Base-by-base conservation (phyloP, 2,329 filamentous ascomycete genomes). In the Nemania sp. region DNA sequence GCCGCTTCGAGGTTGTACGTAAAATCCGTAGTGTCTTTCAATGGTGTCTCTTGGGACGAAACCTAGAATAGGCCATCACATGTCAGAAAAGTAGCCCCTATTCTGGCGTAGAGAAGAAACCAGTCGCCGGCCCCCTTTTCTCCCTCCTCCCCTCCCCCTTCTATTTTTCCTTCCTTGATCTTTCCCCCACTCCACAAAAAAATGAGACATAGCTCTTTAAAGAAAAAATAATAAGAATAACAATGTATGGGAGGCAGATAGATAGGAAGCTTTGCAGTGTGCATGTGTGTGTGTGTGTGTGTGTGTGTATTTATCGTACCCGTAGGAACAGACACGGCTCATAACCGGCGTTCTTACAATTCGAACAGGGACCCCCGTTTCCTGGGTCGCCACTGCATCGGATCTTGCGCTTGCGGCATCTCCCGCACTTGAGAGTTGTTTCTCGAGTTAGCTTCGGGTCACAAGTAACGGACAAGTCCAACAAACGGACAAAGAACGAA, bases 381-480 rank as follows among this genome's bases (percentile, higher is more conserved):
- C 90, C 90, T 35, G 83, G 81, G 72, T 97, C 92, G 45, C 94
- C 94, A 71, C 90, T 96, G 78, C 94, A 98, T 68, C 91, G 89
- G 69, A 98, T 98, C 81, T 98, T 98, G 60, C 94, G 86, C 78
- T 94, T 93, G 62, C 94, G 87, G 76, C 94, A 98, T 67, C 94
- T 87, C 37, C 87, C 86, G 75, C 94, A 98, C 94, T 97, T 70
- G 12, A 39, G 4, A 40, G 56, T 52, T 29, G 66, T 58, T 65
- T 37, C 53, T n/a, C n/a, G n/a, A n/a, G 64, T 69, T 46, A 69
- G 62, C 61, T 21, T 45, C 20, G 46, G 29, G 37, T 39, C 12
- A 25, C 37, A 59, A 52, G 55, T 37, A 37, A 17, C 18, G 34
- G 32, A 37, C 18, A 56, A 46, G 51, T 42, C 51, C 50, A 20